A percentile compares a stretch with the other conserved stretches of the same genome.
phyloP scores from a whole-genome alignment of 352 stramenopile species.

The Pythium aristosporum region DNA sequence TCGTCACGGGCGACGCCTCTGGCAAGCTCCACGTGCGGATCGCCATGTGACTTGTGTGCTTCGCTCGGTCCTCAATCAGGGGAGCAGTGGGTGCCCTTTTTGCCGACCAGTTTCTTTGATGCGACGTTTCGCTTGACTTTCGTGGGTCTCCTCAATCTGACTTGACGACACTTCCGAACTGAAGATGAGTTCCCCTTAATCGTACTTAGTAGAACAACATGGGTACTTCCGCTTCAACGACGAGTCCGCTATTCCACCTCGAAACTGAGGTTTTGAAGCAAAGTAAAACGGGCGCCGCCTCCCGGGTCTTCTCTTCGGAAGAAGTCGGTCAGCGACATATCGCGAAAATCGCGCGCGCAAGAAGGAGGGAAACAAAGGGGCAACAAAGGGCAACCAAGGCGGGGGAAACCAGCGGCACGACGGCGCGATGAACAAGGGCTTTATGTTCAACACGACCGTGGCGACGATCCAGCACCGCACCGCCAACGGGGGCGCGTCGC shows the following conservation, averaged over 20 bases:
- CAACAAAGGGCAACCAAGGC: constrained; percentile 3
- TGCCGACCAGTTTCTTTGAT: background rate
- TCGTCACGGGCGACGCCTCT: constrained; percentile 25
- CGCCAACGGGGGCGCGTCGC: constrained; percentile 4
- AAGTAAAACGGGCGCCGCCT: constrained; percentile 5
- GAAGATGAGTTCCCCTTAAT: constrained; percentile 4
- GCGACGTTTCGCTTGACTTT: background rate
- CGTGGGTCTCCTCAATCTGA: background rate
- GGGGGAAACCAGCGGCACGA: constrained; percentile 1
- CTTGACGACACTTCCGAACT: background rate
- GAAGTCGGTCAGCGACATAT: background rate
- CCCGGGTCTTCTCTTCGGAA: background rate
- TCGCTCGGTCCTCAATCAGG: background rate
- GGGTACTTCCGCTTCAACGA: constrained; percentile 6
- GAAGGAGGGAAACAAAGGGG: constrained; percentile 1
- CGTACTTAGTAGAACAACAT: background rate
- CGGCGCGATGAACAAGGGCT: constrained; percentile 7
- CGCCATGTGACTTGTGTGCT: background rate
- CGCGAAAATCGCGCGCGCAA: background rate
- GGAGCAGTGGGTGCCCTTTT: background rate
- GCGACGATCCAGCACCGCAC: background rate
- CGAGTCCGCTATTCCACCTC: constrained; percentile 6
- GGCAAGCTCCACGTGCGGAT: constrained; percentile 23
- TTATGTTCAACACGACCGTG: constrained; percentile 6
- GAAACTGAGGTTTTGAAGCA: constrained; percentile 5